Base-by-base conservation (phyloP, 257 asterid species). In the Parsonsia alboflavescens region DNA sequence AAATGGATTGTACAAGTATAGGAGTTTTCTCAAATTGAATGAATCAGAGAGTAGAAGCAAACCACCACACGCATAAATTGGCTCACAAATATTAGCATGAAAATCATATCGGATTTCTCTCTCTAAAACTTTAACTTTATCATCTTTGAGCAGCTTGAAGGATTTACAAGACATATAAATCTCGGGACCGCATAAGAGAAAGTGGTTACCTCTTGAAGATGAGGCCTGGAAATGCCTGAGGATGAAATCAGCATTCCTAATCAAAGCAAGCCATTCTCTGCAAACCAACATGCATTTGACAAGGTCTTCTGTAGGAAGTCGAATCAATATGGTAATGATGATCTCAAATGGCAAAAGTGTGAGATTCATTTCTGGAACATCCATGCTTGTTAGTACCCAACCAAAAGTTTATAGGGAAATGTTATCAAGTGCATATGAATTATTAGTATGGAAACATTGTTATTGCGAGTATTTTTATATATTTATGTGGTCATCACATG, bases 1-100 rank as follows among this genome's bases (percentile, higher is more conserved):
- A 28, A 24, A 73, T 10, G 79, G 84, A n/a, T 81, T 77, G 13
- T 62, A 68, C 52, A 81, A 9, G 19, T 53, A 73, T n/a, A 77
- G 42, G 49, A 1, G 16, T 61, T 26, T 19, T 26, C 8, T 71
- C 67, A 33, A 33, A 33, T 33, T 33, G 39, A 33, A 33, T 1
- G 39, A 33, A 1, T 33, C 39, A 33, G 39, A 33, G 42, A 80
- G 22, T 19, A 80, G 72, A 45, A 75, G 53, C 30, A 80, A 36
- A 22, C 83, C 80, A 33, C 39, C 1, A 33, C 39, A 33, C 2
- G 39, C 39, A 33, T 33, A 33, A 33, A 33, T 33, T 33, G 39
- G 39, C 39, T 33, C 39, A 33, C 39, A 33, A 33, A 33, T 33
- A 33, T 33, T 33, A 16, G 44, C 0, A 26, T 28, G 2, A 52